Conservation (phyloP, 148 eudicot species). For the Nepenthes gracilis region DNA sequence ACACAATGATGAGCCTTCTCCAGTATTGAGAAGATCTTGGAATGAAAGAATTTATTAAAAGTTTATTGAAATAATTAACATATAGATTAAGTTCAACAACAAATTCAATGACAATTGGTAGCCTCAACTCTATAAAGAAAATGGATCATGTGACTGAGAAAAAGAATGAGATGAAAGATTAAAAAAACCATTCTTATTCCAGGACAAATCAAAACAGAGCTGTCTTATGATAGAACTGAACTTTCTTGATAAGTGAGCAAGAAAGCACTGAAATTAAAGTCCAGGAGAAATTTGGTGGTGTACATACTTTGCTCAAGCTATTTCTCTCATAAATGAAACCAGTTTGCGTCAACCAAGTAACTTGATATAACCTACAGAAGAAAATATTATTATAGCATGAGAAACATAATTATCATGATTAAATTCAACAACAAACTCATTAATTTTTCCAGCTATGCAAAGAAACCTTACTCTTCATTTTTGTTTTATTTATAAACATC, state of each 20-base stretch:
- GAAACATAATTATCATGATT: constrained; percentile 9
- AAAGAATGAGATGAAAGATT: too few species aligned
- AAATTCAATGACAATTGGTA: too few species aligned
- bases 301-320: constrained; percentile 67
- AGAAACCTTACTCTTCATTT: too few species aligned
- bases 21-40: too few species aligned
- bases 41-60: too few species aligned
- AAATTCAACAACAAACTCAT: background rate
- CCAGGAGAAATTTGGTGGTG: constrained; percentile 17
- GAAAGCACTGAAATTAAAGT: background rate
- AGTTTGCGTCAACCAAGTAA: constrained; percentile 71
- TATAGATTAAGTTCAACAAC: too few species aligned
- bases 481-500: too few species aligned
- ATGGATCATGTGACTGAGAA: too few species aligned
- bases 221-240: background rate
- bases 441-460: too few species aligned
- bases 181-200: background rate
- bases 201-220: constrained; percentile 2
- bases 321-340: constrained; percentile 86
- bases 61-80: too few species aligned
- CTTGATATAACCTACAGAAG: constrained; percentile 92
- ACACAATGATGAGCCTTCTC: too few species aligned
- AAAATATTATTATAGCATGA: constrained; percentile 27
- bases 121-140: too few species aligned
- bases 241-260: background rate